A percentile compares a stretch with the other conserved stretches of the same genome.
Evolutionary conservation across 2,329 filamentous ascomycete species (phyloP).

Genomic region (Epichloe scottii): DNA sequence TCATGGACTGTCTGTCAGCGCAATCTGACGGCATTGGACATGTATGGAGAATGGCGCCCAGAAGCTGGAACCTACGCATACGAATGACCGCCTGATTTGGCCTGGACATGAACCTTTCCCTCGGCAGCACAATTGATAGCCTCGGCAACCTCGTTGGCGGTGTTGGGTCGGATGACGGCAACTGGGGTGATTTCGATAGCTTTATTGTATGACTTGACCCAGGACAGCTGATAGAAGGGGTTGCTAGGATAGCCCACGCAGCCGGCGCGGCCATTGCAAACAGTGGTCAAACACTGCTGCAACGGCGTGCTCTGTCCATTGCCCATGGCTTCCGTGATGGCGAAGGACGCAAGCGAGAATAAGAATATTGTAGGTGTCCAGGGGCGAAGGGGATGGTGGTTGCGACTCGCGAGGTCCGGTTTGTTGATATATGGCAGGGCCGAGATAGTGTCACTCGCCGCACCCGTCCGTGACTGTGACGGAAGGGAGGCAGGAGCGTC

Average conservation of each 20-base stretch:
- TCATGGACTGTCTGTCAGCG: no score
- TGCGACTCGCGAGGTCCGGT: neutral
- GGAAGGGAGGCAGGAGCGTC: neutral
- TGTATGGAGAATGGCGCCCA: no score
- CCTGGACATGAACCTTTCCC: constrained; percentile 41
- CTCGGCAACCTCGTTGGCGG: constrained; percentile 38
- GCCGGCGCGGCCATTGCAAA: constrained; percentile 30
- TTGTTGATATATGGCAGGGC: neutral
- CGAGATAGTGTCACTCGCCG: neutral
- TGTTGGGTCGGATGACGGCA: constrained; percentile 43
- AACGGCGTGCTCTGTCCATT: constrained; percentile 27
- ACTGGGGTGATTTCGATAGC: constrained; percentile 36
- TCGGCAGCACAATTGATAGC: constrained; percentile 44
- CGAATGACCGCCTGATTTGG: constrained; percentile 52
- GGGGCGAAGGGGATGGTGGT: neutral
- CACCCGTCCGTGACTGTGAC: neutral
- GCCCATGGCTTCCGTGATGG: constrained; percentile 24
- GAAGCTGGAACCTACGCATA: constrained; percentile 35
- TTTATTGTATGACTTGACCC: constrained; percentile 43
- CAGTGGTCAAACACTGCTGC: constrained; percentile 31
- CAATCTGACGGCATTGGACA: no score
- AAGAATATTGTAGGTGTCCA: neutral
- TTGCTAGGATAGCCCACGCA: constrained; percentile 35
- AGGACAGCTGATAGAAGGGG: constrained; percentile 31
- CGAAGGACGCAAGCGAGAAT: neutral